phyloP scores from a whole-genome alignment of 2,329 filamentous ascomycete species.

The Colletotrichum tropicicola region DNA sequence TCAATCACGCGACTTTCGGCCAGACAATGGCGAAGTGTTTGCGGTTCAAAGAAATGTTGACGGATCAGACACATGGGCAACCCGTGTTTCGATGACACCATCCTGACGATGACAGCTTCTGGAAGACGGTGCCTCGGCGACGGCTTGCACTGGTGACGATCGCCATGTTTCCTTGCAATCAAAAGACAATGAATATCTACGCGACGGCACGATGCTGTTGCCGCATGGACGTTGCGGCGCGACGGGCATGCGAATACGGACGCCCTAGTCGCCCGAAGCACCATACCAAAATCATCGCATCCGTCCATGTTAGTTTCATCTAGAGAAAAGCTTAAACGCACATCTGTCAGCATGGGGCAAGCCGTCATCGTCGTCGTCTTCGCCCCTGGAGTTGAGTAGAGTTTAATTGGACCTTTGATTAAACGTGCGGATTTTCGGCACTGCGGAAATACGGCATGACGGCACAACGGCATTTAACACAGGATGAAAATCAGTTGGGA shows the following conservation, averaged over 20 bases:
- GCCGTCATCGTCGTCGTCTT: neutral
- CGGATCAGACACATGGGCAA: neutral
- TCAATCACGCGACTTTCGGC: neutral
- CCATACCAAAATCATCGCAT: neutral
- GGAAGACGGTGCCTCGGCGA: neutral
- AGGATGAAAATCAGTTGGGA: neutral
- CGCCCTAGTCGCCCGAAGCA: neutral
- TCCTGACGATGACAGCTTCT: neutral
- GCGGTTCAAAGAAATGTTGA: neutral
- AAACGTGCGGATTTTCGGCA: constrained; percentile 5
- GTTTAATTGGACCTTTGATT: constrained; percentile 4
- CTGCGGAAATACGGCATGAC: neutral
- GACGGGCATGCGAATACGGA: neutral
- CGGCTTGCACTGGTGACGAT: neutral
- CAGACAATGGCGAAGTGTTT: neutral
- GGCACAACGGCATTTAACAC: neutral
- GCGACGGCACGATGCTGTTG: neutral
- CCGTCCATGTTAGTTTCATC: constrained; percentile 1
- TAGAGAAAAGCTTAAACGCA: constrained; percentile 10
- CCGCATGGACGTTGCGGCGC: neutral
- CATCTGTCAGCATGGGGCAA: constrained; percentile 1
- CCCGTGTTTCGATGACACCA: neutral
- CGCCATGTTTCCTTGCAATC: too few species aligned
- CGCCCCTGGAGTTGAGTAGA: neutral
- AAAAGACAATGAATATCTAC: neutral